A percentile compares a stretch with the other conserved stretches of the same genome.
Evolutionary conservation across 495 filamentous ascomycete species (phyloP).

Genomic region (Penicillium roqueforti): DNA sequence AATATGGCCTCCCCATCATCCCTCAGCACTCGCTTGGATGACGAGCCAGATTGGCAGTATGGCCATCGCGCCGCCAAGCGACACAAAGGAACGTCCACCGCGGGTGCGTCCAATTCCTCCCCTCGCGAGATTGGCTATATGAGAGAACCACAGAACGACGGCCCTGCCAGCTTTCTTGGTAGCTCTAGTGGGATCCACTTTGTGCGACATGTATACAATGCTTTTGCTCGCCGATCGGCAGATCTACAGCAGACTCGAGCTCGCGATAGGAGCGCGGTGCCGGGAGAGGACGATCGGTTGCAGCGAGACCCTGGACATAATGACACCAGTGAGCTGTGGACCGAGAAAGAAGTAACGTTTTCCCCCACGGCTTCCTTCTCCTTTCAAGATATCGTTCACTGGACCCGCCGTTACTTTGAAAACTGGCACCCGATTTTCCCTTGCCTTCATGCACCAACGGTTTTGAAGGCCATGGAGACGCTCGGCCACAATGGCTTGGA

Average conservation of each 20-base stretch:
- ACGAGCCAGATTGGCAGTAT: constrained; percentile 21
- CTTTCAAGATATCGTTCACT: constrained; percentile 35
- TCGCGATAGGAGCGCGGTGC: constrained; percentile 34
- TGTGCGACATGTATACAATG: constrained; percentile 43
- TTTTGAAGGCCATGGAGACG: constrained; percentile 36
- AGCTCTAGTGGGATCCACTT: constrained; percentile 51
- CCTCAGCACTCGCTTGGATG: constrained; percentile 10
- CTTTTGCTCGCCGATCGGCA: constrained; percentile 40
- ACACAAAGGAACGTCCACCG: constrained; percentile 27
- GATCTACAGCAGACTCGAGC: constrained; percentile 27
- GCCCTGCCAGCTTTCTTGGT: constrained; percentile 41
- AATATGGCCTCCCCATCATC: constrained; percentile 22
- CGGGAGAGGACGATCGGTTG: constrained; percentile 46
- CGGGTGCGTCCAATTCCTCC: constrained; percentile 17
- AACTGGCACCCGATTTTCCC: constrained; percentile 49
- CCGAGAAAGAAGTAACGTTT: constrained; percentile 25
- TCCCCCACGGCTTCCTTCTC: constrained; percentile 9
- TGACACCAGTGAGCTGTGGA: constrained; percentile 26
- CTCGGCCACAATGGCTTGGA: constrained; percentile 22
- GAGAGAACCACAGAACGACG: constrained; percentile 33
- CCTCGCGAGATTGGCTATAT: constrained; percentile 40
- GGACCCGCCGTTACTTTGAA: constrained; percentile 43
- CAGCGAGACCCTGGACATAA: constrained; percentile 10
- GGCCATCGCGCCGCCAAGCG: constrained; percentile 24
- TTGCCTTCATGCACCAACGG: constrained; percentile 40